Evolutionary conservation across 805 yeast genomes (phyloP).

Genomic region (Saturnispora sanitii): DNA sequence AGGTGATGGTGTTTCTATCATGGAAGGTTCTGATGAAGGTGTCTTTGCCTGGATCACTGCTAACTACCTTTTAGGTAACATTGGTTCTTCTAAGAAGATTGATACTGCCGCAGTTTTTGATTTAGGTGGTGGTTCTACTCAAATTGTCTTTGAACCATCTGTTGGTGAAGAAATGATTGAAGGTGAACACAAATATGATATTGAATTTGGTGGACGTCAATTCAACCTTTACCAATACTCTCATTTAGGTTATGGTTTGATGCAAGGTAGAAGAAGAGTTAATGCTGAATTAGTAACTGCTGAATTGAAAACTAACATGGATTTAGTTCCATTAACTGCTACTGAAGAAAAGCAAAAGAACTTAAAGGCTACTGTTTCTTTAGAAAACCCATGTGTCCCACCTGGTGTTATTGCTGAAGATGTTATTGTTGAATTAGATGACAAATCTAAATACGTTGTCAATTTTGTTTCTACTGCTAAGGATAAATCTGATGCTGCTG

Average conservation of each 20-base stretch:
- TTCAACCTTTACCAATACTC: conserved; percentile 86
- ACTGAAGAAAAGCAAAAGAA: conserved; percentile 31
- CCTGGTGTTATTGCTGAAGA: conserved; percentile 56
- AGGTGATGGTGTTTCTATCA: conserved; percentile 79
- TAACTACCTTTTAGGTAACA: conserved; percentile 86
- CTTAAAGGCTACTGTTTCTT: conserved; percentile 33
- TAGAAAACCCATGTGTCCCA: conserved; percentile 81
- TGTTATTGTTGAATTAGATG: conserved; percentile 48
- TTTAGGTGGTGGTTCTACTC: conserved; percentile 97
- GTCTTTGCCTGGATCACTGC: conserved; percentile 98
- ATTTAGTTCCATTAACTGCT: conserved; percentile 22
- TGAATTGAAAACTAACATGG: conserved; percentile 19
- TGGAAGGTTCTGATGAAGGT: conserved; percentile 97
- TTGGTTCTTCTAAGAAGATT: conserved; percentile 62
- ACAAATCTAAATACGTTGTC: conserved; percentile 24
- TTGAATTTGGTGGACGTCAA: conserved; percentile 71
- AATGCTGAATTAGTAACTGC: conserved; percentile 49
- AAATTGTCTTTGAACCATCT: conserved; percentile 92
- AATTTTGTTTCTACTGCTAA: conserved; percentile 26
- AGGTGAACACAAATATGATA: conserved; percentile 75
- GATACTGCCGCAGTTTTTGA: conserved; percentile 97
- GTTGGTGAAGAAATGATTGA: conserved; percentile 57
- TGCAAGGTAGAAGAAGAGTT: conserved; percentile 84
- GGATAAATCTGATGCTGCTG: conserved; percentile 20
- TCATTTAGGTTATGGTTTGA: conserved; percentile 91